Base-by-base conservation (phyloP, 805 yeast species). In the Isabelozyma heimii region DNA sequence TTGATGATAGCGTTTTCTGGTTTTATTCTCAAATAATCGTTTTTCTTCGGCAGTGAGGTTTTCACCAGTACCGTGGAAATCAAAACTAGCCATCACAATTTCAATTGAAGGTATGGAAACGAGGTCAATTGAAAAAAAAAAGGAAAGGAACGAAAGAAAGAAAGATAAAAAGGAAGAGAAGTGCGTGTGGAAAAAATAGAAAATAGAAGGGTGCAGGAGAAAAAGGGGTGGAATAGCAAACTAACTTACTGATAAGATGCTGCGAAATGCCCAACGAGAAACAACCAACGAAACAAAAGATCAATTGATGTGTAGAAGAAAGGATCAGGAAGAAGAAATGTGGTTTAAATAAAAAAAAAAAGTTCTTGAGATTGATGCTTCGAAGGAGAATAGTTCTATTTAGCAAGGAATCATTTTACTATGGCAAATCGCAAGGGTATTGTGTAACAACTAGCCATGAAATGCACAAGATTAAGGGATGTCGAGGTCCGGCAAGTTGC, bases 1-100 rank as follows among this genome's bases (percentile, higher is more conserved):
- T 58, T 84, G 81, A 90, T 94, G 89, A 66, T 87, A 85, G 66
- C 82, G 58, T 35, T 48, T 56, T 41, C 69, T 61, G 49, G 59
- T 59, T 48, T 61, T 61, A 53, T 67, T 63, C 43, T 69, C 66
- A 43, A 57, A 47, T 49, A 74, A 66, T 38, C 78, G 62, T 10
- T 53, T 55, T 54, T 72, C 77, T 55, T 73, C 79, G 9, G 69
- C 70, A 16, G 75, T 72, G 20, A 57, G 47, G 14, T 52, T 52
- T 8, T n/a, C 14, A 38, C 42, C 42, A 43, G 14, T 40, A 8
- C 42, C 46, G n/a, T 20, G 26, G 33, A 33, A 42, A 9, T 42
- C 37, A 30, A 42, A 42, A 24, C 44, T 42, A 15, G 44, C 44
- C 44, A 42, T 42, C 12, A 40, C 27, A 16, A 20, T 14, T 37